Evolutionary conservation across 192 early-diverging fungal species (phyloP).

Genomic region (Geranomyces variabilis): DNA sequence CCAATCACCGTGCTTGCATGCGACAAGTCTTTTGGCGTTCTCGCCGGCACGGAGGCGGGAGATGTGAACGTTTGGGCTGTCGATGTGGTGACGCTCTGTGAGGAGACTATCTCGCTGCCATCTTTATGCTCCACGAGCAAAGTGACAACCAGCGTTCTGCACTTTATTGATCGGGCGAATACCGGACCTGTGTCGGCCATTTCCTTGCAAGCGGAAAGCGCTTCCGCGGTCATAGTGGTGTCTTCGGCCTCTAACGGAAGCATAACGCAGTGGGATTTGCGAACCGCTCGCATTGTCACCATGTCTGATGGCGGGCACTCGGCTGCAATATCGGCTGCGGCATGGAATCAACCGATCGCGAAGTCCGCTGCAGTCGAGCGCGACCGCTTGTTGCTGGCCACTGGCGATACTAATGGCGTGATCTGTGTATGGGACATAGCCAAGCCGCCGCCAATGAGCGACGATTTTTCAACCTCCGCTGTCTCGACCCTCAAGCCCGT

Average conservation of each 20-base stretch:
- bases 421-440: constrained; percentile 57
- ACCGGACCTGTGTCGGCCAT: neutral
- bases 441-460: neutral
- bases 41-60: constrained; percentile 19
- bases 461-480: too few relatives aligned
- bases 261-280: constrained; percentile 9
- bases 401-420: constrained; percentile 55
- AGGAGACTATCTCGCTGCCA: neutral
- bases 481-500: constrained; percentile 22
- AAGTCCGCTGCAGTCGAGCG: neutral
- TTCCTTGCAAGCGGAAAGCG: neutral
- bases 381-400: constrained; percentile 39
- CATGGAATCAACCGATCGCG: constrained; percentile 1
- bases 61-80: constrained; percentile 24
- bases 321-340: constrained; percentile 2
- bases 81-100: neutral
- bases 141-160: neutral
- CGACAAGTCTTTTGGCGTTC: constrained; percentile 2
- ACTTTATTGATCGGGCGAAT: neutral
- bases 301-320: constrained; percentile 22
- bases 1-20: constrained; percentile 5
- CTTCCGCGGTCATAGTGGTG: neutral
- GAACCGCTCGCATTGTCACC: neutral
- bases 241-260: neutral
- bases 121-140: neutral